Evolutionary conservation across 2,329 filamentous ascomycete genomes (phyloP).

Genomic region (Phialemonium atrogriseum): DNA sequence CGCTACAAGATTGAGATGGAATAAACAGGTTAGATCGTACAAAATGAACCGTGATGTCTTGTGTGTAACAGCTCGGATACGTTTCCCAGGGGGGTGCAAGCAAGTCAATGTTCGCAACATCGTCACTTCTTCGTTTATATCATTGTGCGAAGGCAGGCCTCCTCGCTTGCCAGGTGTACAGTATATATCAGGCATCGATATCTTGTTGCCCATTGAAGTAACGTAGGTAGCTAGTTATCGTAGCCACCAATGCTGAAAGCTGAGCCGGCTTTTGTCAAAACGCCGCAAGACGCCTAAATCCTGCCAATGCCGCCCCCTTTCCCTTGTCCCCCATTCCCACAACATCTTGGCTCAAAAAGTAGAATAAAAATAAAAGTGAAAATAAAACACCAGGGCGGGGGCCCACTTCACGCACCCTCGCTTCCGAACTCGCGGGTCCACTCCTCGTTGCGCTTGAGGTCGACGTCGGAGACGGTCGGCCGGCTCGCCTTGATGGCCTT

Average conservation of each 20-base stretch:
- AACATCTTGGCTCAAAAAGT: not conserved
- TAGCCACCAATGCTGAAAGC: too few species aligned
- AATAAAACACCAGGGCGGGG: not conserved
- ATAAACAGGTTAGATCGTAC: conserved; percentile 5
- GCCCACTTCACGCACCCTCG: conserved; percentile 54
- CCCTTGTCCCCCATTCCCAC: too few species aligned
- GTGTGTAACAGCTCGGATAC: too few species aligned
- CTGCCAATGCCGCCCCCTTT: too few species aligned
- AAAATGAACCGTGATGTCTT: too few species aligned
- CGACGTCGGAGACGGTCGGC: conserved; percentile 83
- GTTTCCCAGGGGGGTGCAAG: too few species aligned
- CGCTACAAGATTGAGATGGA: conserved; percentile 9
- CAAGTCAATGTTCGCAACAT: too few species aligned
- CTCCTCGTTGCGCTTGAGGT: conserved; percentile 74
- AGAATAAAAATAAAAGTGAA: not conserved
- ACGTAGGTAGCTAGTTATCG: not conserved
- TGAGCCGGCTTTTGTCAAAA: not conserved
- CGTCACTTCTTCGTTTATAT: too few species aligned
- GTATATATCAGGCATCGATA: too few species aligned
- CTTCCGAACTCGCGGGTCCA: conserved; percentile 97
- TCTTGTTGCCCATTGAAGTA: too few species aligned
- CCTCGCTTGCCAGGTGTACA: too few species aligned
- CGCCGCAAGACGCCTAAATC: conserved; percentile 1
- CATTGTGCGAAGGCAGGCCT: too few species aligned
- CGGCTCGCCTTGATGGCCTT: conserved; percentile 82